These are phyloP conservation scores for Prototheca cutis DNA, from an alignment of 163 green algal species.

Conservation along the genomic window DNA sequence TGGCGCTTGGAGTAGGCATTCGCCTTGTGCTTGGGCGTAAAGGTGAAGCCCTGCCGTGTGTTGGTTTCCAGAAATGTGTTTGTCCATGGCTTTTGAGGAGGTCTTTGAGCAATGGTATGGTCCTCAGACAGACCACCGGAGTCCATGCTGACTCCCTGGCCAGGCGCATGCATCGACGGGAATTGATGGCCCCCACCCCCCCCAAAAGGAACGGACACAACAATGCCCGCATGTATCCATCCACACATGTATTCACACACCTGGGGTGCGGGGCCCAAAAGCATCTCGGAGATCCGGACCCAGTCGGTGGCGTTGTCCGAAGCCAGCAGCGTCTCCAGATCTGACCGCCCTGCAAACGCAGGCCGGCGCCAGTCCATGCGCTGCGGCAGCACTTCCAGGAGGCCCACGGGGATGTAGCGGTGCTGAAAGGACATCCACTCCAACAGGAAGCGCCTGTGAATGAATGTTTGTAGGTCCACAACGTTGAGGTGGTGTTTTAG, in stretches of 20 bases:
- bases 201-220: too few relatives aligned
- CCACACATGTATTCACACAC: slow-evolving; percentile 2
- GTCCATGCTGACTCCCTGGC: too few relatives aligned
- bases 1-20: slow-evolving; percentile 14
- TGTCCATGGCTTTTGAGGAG: too few relatives aligned
- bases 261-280: slow-evolving; percentile 71
- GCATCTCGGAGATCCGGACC: slow-evolving; percentile 82
- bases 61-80: too few relatives aligned
- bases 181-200: too few relatives aligned
- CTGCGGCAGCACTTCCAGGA: slow-evolving; percentile 82
- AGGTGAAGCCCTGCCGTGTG: slow-evolving; percentile 67
- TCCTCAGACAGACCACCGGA: too few relatives aligned
- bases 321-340: slow-evolving; percentile 83
- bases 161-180: too few relatives aligned
- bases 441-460: slow-evolving; percentile 83
- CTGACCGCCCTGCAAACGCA: slow-evolving; percentile 49
- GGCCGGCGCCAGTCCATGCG: slow-evolving; percentile 68
- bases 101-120: too few relatives aligned
- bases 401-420: slow-evolving; percentile 86
- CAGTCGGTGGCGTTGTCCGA: slow-evolving; percentile 63
- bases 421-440: slow-evolving; percentile 90
- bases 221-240: too few relatives aligned
- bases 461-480: too few relatives aligned
- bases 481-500: too few relatives aligned
- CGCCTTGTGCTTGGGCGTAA: slow-evolving; percentile 89